These are phyloP conservation scores for Peniophora sp. DNA, from an alignment of 1,284 basidiomycete species.

Conservation along the genomic window DNA sequence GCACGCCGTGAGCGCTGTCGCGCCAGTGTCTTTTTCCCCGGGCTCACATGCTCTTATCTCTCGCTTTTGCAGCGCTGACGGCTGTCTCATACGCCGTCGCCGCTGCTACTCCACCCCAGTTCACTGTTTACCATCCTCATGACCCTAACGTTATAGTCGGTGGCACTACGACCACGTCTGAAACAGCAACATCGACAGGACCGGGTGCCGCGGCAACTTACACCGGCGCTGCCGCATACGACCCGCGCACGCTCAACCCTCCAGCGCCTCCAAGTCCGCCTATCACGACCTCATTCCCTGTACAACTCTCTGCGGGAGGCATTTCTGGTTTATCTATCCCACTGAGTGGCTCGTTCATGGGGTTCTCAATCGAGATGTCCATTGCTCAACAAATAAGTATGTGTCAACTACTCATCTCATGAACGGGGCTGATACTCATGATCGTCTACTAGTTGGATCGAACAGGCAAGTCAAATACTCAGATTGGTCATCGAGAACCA, in stretches of 20 bases:
- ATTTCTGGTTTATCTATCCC: slow-evolving; percentile 21
- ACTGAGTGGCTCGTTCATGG: slow-evolving; percentile 32
- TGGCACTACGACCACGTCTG: not conserved
- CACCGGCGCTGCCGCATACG: slow-evolving; percentile 36
- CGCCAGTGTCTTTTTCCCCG: not conserved
- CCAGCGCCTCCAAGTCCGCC: slow-evolving; percentile 33
- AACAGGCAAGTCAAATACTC: slow-evolving; percentile 11
- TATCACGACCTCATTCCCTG: slow-evolving; percentile 30
- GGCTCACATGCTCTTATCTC: not conserved
- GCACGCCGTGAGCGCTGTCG: not conserved
- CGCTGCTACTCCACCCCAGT: slow-evolving; percentile 6
- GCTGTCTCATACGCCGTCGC: not conserved
- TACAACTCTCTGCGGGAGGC: slow-evolving; percentile 30
- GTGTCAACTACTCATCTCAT: slow-evolving; percentile 10
- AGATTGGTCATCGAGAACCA: slow-evolving; percentile 1
- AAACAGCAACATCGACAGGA: slow-evolving; percentile 1
- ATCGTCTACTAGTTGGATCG: slow-evolving; percentile 13
- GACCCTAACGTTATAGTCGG: slow-evolving; percentile 11
- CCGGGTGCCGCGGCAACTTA: slow-evolving; percentile 23
- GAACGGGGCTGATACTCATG: too few relatives aligned
- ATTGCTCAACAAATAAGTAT: slow-evolving; percentile 30
- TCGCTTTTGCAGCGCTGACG: not conserved
- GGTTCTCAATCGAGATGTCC: slow-evolving; percentile 42
- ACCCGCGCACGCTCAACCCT: slow-evolving; percentile 31
- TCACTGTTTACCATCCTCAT: slow-evolving; percentile 9